Percentiles rank a stretch among this genome's conserved stretches.
Conservation (phyloP, 202 grass and related monocot species). For the Zoysia matrella region DNA sequence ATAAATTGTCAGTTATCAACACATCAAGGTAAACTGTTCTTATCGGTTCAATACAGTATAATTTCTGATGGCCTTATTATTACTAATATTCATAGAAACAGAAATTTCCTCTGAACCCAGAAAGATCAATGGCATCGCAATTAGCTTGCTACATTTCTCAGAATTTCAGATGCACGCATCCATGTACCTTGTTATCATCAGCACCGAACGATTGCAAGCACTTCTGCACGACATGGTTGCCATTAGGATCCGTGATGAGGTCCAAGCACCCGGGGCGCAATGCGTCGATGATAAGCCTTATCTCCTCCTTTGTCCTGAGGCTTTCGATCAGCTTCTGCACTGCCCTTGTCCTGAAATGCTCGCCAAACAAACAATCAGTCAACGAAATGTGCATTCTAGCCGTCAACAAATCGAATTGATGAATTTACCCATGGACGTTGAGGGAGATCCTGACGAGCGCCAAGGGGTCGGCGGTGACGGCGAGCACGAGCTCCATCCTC, state of each 20-base stretch:
- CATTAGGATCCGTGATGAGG: conserved; percentile 47
- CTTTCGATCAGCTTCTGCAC: conserved; percentile 86
- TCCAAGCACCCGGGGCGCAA: no score
- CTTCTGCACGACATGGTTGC: conserved; percentile 71
- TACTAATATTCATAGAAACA: background rate
- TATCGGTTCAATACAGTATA: background rate
- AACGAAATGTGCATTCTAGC: background rate
- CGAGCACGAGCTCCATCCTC: conserved; percentile 57
- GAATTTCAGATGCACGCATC: background rate
- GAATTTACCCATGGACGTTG: conserved; percentile 74
- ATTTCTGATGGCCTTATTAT: background rate
- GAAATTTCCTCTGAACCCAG: background rate
- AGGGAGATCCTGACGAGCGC: conserved; percentile 71
- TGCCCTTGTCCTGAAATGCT: conserved; percentile 67
- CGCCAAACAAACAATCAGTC: background rate
- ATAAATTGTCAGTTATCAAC: conserved; percentile 1
- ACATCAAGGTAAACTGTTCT: background rate
- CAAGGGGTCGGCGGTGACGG: conserved; percentile 52
- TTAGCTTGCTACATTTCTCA: background rate
- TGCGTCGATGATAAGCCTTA: conserved; percentile 38
- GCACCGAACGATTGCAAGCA: conserved; percentile 66
- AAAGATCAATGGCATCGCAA: background rate
- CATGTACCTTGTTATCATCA: conserved; percentile 81
- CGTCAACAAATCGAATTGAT: background rate
- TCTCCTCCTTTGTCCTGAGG: conserved; percentile 65